These are phyloP conservation scores for Salvia rosmarinus DNA, from an alignment of 257 asterid species.

Conservation along the genomic window DNA sequence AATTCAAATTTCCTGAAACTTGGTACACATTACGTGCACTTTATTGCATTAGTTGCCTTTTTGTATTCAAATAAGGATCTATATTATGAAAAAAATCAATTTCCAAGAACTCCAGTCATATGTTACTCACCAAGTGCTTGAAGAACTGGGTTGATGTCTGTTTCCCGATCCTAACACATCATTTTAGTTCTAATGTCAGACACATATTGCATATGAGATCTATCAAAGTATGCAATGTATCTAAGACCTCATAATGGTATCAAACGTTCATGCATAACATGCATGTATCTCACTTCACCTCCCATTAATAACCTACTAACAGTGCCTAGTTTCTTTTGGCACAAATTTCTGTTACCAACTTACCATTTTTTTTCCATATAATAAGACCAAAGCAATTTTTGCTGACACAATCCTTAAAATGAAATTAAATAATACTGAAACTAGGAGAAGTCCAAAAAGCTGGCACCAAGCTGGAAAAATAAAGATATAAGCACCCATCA, in stretches of 20 bases:
- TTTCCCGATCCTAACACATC: constrained; percentile 62
- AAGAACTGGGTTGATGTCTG: constrained; percentile 67
- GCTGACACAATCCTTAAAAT: not conserved
- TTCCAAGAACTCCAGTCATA: constrained; percentile 19
- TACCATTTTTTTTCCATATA: not conserved
- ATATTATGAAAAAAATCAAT: constrained; percentile 13
- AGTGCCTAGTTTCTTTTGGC: constrained; percentile 3
- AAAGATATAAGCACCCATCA: constrained; percentile 6
- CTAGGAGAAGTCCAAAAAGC: constrained; percentile 13
- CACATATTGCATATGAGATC: constrained; percentile 13
- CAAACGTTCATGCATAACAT: constrained; percentile 22
- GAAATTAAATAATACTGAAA: constrained; percentile 5
- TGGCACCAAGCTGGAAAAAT: not conserved
- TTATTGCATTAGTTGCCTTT: constrained; percentile 10
- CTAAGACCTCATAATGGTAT: constrained; percentile 16
- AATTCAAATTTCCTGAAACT: constrained; percentile 14
- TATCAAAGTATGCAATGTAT: constrained; percentile 19
- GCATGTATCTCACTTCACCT: constrained; percentile 19
- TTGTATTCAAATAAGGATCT: not conserved
- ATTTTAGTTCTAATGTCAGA: constrained; percentile 47
- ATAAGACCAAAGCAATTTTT: not conserved
- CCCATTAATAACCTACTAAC: not conserved
- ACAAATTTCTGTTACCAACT: not conserved
- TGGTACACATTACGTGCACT: constrained; percentile 9
- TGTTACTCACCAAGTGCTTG: constrained; percentile 74